A percentile compares a stretch with the other conserved stretches of the same genome.
These are phyloP conservation scores for Microcyclosporella mali DNA, from an alignment of 2,329 filamentous ascomycete species.

Conservation along the genomic window DNA sequence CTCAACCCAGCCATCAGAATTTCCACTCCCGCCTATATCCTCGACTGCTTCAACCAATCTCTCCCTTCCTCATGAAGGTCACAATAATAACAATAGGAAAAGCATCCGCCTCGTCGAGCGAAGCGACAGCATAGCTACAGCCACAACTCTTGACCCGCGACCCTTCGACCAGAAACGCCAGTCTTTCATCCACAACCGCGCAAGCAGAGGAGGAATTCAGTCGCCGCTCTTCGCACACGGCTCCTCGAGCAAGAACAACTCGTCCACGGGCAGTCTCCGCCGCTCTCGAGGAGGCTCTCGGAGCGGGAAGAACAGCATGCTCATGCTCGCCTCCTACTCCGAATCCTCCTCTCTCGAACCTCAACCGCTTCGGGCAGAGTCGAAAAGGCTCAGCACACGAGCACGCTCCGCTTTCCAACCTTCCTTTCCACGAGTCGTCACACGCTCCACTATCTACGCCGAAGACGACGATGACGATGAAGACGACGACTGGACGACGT, in stretches of 20 bases:
- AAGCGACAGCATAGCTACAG: conserved; percentile 31
- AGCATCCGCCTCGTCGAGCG: conserved; percentile 33
- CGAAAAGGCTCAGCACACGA: conserved; percentile 22
- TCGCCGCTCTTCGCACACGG: conserved; percentile 33
- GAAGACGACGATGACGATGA: conserved; percentile 1
- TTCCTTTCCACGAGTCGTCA: conserved; percentile 26
- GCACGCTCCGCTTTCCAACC: conserved; percentile 25
- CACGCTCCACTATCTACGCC: conserved; percentile 17
- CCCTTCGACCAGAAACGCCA: conserved; percentile 37
- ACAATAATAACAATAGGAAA: conserved; percentile 23
- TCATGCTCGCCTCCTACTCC: conserved; percentile 20
- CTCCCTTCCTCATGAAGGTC: conserved; percentile 24
- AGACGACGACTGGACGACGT: conserved; percentile 18
- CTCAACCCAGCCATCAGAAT: conserved; percentile 35
- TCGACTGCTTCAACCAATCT: conserved; percentile 22
- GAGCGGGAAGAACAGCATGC: conserved; percentile 10
- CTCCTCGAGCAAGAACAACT: conserved; percentile 16
- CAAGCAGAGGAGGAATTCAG: conserved; percentile 19
- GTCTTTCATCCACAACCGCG: conserved; percentile 39
- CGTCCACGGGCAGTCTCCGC: conserved; percentile 16
- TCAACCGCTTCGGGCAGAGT: conserved; percentile 14
- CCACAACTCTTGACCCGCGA: conserved; percentile 31
- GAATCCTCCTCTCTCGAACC: conserved; percentile 28
- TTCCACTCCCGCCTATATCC: conserved; percentile 30
- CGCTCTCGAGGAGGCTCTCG: conserved; percentile 10